Conservation (phyloP, 345 rosid species). For the Firmiana major region DNA sequence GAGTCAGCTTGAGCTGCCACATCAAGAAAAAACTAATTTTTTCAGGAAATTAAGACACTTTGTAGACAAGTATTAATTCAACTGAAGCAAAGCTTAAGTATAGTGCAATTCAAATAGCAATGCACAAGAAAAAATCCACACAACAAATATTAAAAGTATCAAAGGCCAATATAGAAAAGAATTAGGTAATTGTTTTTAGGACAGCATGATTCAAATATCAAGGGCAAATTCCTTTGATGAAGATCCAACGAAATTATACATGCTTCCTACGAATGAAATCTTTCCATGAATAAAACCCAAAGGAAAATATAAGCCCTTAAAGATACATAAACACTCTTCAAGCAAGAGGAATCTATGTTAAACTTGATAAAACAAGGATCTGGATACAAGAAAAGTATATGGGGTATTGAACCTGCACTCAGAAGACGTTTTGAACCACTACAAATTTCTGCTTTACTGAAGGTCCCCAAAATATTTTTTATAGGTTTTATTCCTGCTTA, state of each 20-base stretch:
- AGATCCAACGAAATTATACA: neutral
- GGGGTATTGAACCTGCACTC: too few relatives aligned
- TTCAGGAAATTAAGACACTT: neutral
- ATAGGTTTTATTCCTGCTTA: neutral
- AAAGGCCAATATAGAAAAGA: neutral
- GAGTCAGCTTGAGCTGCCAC: constrained; percentile 27
- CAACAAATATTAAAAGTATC: neutral
- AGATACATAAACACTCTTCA: neutral
- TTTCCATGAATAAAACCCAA: neutral
- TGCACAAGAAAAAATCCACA: neutral
- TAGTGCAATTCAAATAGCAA: neutral
- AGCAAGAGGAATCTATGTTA: neutral
- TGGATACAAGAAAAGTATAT: neutral
- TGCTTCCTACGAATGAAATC: neutral
- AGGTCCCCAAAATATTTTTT: neutral
- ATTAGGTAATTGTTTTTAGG: neutral
- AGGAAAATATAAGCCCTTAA: neutral
- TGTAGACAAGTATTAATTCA: neutral
- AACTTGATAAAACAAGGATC: neutral
- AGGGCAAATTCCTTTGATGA: neutral
- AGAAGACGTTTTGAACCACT: neutral
- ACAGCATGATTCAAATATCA: neutral
- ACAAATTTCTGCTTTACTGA: neutral
- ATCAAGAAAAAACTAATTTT: constrained; percentile 14
- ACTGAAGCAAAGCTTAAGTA: neutral